A percentile compares a stretch with the other conserved stretches of the same genome.
These are phyloP conservation scores for Alternaria solani DNA, from an alignment of 2,329 filamentous ascomycete species.

Conservation along the genomic window DNA sequence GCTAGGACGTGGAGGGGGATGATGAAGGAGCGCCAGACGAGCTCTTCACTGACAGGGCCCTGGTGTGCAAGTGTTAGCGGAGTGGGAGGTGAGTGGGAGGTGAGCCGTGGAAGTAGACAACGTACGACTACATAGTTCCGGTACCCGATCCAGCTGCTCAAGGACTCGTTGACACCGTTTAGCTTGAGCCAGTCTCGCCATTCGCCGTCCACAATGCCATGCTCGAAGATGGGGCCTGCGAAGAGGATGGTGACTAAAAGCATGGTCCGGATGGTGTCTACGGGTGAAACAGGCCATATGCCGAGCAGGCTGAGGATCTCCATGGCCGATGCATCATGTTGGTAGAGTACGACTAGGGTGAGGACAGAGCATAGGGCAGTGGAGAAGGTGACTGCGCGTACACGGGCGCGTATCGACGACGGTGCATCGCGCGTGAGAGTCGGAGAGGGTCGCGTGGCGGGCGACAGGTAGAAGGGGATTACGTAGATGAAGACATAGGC, in stretches of 20 bases:
- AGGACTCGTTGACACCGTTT: constrained; percentile 62
- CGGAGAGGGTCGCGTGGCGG: constrained; percentile 79
- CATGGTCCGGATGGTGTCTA: constrained; percentile 71
- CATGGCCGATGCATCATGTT: constrained; percentile 59
- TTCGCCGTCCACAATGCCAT: constrained; percentile 72
- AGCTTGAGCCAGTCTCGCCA: constrained; percentile 72
- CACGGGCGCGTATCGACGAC: constrained; percentile 85
- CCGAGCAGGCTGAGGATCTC: constrained; percentile 75
- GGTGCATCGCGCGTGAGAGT: constrained; percentile 85
- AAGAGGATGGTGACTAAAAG: constrained; percentile 81
- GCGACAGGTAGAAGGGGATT: constrained; percentile 85
- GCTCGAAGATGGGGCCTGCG: constrained; percentile 82
- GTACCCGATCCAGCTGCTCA: constrained; percentile 81
- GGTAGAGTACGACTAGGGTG: constrained; percentile 72
- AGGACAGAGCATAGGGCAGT: constrained; percentile 72
- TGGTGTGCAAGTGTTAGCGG: constrained; percentile 24
- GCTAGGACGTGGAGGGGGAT: constrained; percentile 83
- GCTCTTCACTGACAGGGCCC: constrained; percentile 89
- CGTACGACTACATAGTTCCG: constrained; percentile 86
- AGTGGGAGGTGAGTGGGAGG: neutral
- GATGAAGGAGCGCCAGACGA: constrained; percentile 89
- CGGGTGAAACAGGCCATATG: constrained; percentile 76
- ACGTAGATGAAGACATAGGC: constrained; percentile 90
- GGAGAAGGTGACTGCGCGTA: constrained; percentile 79
- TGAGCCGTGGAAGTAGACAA: constrained; percentile 20